Conservation (phyloP, 106 monocot species). For the Iris macrosiphon region DNA sequence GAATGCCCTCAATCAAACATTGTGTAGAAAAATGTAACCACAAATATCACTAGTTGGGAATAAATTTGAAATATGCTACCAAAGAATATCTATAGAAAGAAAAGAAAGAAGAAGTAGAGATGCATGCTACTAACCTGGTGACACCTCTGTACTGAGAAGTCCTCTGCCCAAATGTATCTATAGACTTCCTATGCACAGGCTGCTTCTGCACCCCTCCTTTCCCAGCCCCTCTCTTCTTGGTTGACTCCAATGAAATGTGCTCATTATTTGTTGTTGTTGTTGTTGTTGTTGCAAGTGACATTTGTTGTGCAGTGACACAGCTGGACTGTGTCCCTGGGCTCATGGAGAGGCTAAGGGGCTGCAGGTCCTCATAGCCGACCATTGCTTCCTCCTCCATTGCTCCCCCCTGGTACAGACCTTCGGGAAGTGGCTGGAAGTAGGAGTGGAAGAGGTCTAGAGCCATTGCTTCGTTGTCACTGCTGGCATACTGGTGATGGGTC, state of each 20-base stretch:
- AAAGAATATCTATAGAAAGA: too few relatives aligned
- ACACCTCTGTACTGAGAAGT: constrained; percentile 89
- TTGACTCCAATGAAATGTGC: constrained; percentile 28
- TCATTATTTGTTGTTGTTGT: too few relatives aligned
- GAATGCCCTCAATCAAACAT: neutral
- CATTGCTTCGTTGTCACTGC: constrained; percentile 63
- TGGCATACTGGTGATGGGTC: constrained; percentile 63
- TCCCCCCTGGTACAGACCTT: constrained; percentile 35
- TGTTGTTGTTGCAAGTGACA: constrained; percentile 13
- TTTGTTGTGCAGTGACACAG: constrained; percentile 54
- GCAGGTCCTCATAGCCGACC: constrained; percentile 58
- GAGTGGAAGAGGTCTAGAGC: constrained; percentile 78
- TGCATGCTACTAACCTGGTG: constrained; percentile 62
- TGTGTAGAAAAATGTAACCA: neutral
- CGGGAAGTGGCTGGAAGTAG: constrained; percentile 55
- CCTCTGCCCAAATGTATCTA: constrained; percentile 82
- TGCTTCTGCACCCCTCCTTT: constrained; percentile 62
- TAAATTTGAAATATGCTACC: too few relatives aligned
- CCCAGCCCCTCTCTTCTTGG: constrained; percentile 48
- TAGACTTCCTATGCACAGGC: constrained; percentile 77
- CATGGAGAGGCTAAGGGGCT: constrained; percentile 85
- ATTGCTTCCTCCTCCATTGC: constrained; percentile 29
- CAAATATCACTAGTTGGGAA: neutral
- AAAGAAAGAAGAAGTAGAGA: neutral
- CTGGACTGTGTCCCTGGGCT: constrained; percentile 84